Percentiles rank a stretch among this genome's conserved stretches.
phyloP scores from a whole-genome alignment of 768 basidiomycete genomes.

The Lepiota venenata region DNA sequence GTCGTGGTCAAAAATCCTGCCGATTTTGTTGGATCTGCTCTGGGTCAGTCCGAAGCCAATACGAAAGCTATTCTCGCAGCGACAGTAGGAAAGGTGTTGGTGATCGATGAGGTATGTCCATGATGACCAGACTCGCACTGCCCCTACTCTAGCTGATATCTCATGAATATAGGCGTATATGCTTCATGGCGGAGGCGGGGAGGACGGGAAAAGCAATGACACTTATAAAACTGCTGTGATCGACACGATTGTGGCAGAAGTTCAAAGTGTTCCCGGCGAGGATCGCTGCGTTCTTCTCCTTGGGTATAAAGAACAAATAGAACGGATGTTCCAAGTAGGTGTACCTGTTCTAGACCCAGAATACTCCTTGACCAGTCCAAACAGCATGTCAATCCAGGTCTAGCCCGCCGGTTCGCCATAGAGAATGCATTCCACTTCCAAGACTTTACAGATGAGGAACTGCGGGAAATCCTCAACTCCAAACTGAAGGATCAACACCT shows the following conservation, averaged over 20 bases:
- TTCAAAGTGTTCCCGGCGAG: constrained; percentile 66
- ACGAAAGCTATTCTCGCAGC: constrained; percentile 61
- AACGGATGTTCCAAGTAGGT: constrained; percentile 70
- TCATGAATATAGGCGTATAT: constrained; percentile 54
- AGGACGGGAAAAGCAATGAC: constrained; percentile 33
- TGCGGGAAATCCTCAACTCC: constrained; percentile 46
- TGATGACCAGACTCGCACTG: not conserved
- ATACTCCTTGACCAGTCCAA: not conserved
- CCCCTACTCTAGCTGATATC: not conserved
- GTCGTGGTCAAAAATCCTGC: constrained; percentile 67
- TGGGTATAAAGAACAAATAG: constrained; percentile 64
- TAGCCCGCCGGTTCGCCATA: constrained; percentile 63
- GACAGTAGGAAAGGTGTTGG: constrained; percentile 61
- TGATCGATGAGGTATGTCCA: constrained; percentile 60
- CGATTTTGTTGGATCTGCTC: constrained; percentile 57
- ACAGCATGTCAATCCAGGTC: constrained; percentile 69
- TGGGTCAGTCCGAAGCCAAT: constrained; percentile 61
- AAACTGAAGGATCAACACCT: constrained; percentile 61
- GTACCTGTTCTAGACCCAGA: not conserved
- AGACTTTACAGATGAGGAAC: constrained; percentile 54
- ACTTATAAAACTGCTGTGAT: constrained; percentile 65
- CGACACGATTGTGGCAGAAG: constrained; percentile 72
- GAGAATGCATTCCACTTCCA: constrained; percentile 70
- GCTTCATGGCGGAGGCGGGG: constrained; percentile 49
- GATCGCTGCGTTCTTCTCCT: constrained; percentile 65